phyloP scores from a whole-genome alignment of 306 rosid species.

The Arachis hypogaea region DNA sequence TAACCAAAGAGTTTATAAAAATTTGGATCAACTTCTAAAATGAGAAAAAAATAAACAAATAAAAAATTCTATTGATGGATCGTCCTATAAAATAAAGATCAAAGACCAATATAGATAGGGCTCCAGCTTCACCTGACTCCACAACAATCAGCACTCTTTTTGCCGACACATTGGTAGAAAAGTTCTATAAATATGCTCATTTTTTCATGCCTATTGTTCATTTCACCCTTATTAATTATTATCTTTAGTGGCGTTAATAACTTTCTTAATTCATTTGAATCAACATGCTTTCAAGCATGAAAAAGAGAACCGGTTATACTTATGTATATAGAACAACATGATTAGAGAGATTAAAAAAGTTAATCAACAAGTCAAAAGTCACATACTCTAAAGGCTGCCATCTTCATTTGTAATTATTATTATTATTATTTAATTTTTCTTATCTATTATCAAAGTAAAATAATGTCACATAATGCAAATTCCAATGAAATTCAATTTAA shows the following conservation, averaged over 20 bases:
- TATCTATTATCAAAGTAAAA: not conserved
- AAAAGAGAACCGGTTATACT: conserved; percentile 32
- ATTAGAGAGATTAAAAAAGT: conserved; percentile 10
- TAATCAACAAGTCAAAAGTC: conserved; percentile 44
- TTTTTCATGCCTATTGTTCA: conserved; percentile 15
- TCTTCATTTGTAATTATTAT: conserved; percentile 14
- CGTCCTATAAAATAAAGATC: not conserved
- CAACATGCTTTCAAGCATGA: not conserved
- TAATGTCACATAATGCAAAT: too few relatives aligned
- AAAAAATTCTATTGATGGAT: not conserved
- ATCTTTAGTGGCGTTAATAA: not conserved
- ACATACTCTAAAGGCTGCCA: conserved; percentile 33
- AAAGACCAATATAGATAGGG: conserved; percentile 33
- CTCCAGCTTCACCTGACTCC: conserved; percentile 36
- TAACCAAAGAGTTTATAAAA: not conserved
- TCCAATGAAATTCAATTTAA: not conserved
- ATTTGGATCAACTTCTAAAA: not conserved
- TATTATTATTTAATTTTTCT: not conserved
- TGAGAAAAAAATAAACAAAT: too few relatives aligned
- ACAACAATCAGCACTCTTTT: conserved; percentile 30
- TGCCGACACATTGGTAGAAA: conserved; percentile 37
- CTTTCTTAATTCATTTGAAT: too few relatives aligned
- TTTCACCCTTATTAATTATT: conserved; percentile 33
- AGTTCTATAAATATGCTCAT: conserved; percentile 30
- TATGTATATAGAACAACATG: conserved; percentile 28